Evolutionary conservation across 2,329 filamentous ascomycete species (phyloP).

Genomic region (Phialophora expanda): DNA sequence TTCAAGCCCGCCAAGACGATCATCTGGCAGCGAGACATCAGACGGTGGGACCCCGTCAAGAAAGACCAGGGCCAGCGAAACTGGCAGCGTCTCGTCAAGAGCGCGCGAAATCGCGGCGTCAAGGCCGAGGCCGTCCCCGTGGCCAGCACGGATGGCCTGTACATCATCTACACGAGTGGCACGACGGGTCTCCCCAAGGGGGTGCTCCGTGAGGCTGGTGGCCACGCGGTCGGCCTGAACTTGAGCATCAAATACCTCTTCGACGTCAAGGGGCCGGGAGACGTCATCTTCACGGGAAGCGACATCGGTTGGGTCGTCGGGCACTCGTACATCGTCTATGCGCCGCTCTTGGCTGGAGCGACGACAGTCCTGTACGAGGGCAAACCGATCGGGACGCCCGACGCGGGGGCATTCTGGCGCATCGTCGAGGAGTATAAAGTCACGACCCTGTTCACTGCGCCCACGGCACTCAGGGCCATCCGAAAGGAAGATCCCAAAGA

Average conservation of each 20-base stretch:
- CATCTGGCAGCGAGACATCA: conserved; percentile 81
- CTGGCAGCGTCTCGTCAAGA: conserved; percentile 78
- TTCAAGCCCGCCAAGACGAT: conserved; percentile 76
- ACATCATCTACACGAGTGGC: conserved; percentile 87
- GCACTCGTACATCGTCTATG: conserved; percentile 87
- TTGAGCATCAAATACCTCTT: conserved; percentile 84
- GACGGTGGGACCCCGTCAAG: conserved; percentile 73
- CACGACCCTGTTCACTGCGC: conserved; percentile 83
- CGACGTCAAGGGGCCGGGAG: conserved; percentile 78
- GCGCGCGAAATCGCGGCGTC: conserved; percentile 68
- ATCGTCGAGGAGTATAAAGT: conserved; percentile 82
- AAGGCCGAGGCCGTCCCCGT: conserved; percentile 78
- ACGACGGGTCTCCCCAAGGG: conserved; percentile 85
- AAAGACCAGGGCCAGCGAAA: conserved; percentile 72
- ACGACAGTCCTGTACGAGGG: conserved; percentile 89
- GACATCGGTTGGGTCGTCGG: conserved; percentile 92
- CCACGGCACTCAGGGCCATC: conserved; percentile 85
- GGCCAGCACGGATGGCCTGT: conserved; percentile 77
- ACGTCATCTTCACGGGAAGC: conserved; percentile 78
- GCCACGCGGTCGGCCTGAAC: conserved; percentile 83
- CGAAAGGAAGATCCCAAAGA: conserved; percentile 83
- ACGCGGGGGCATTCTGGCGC: conserved; percentile 87
- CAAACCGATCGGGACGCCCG: conserved; percentile 88
- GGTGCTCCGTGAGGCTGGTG: conserved; percentile 79
- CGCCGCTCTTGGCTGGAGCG: conserved; percentile 80